Percentiles rank a stretch among this genome's conserved stretches.
phyloP scores from a whole-genome alignment of 768 basidiomycete species.

The Boletus tomentosulus region DNA sequence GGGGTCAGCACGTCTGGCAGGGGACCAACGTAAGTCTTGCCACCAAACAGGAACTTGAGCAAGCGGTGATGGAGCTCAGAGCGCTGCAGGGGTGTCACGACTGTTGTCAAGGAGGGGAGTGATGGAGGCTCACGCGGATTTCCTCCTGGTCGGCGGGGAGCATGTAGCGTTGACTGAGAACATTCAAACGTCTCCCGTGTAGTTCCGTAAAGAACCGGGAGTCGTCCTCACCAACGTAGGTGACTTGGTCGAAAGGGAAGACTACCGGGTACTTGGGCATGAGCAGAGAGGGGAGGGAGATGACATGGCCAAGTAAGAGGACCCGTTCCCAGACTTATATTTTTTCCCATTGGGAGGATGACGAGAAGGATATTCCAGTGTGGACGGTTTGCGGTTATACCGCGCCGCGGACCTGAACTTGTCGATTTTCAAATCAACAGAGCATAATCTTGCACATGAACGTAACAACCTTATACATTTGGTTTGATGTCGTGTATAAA shows the following conservation, averaged over 20 bases:
- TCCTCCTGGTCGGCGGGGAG: constrained; percentile 68
- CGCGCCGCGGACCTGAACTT: constrained; percentile 29
- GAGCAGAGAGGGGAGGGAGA: constrained; percentile 10
- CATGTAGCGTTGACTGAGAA: constrained; percentile 52
- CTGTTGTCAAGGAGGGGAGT: not conserved
- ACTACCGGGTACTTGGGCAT: constrained; percentile 33
- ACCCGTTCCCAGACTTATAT: constrained; percentile 27
- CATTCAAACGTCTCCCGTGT: constrained; percentile 53
- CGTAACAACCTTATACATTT: constrained; percentile 33
- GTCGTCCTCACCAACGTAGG: constrained; percentile 41
- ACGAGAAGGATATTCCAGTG: constrained; percentile 30
- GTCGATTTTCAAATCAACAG: constrained; percentile 27
- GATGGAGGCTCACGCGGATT: constrained; percentile 42
- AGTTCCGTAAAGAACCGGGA: constrained; percentile 50
- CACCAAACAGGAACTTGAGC: constrained; percentile 61
- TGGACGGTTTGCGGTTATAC: constrained; percentile 28
- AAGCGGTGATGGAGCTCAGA: constrained; percentile 60
- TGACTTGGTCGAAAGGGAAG: constrained; percentile 34
- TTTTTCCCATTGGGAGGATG: constrained; percentile 25
- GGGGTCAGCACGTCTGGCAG: constrained; percentile 50
- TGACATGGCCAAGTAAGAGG: constrained; percentile 18
- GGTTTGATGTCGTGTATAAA: constrained; percentile 85
- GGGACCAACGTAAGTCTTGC: constrained; percentile 65
- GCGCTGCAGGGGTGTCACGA: constrained; percentile 40
- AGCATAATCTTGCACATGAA: constrained; percentile 26